Base-by-base conservation (phyloP, 2,329 filamentous ascomycete genomes). In the Xylaria polymorpha region DNA sequence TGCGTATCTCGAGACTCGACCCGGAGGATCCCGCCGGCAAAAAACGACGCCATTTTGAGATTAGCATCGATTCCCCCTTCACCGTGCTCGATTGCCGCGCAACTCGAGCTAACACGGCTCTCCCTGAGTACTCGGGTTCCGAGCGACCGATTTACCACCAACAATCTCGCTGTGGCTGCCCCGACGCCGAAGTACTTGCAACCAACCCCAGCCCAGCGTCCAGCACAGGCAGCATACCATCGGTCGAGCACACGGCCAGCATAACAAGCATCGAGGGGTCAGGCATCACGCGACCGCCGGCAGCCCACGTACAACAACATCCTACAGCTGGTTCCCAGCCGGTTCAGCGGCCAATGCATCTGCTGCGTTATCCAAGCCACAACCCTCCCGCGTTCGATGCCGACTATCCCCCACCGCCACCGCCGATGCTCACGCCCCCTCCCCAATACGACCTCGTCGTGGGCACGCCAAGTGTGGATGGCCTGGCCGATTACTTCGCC, bases 51-150 rank as follows among this genome's bases (percentile, higher is more conserved):
- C 94, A 97, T 78, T 98, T 97, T 74, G 94, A 98, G 80, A 97
- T 97, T 75, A 97, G 94, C 73, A 98, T 98, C 74, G 94, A 98
- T 81, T 97, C 94, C 1, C 94, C 94, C 0, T 95, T 98, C 78
- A 95, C 95, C 70, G 93, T 97, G 55, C 91, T 97, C 57, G 95
- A 94, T 71, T 98, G 94, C 82, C 92, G 92, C 71, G 94, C 94
- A n/a, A 97, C 94, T 0, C 92, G 96, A 78, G 91, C 93, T 59
- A 97, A 97, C 80, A 97, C 92, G 32, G 90, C 90, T 14, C 86
- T 97, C 12, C 94, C 94, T 0, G 92, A 92, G 18, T 98, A 98
- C 79, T 81, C 83, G 7, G 83, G 85, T 25, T 77, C 80, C 4
- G 90, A 88, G 9, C 86, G 82, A 65, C 86, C 86, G 10, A 84